Base-by-base conservation (phyloP, 805 yeast genomes). In the Candida berthetii region DNA sequence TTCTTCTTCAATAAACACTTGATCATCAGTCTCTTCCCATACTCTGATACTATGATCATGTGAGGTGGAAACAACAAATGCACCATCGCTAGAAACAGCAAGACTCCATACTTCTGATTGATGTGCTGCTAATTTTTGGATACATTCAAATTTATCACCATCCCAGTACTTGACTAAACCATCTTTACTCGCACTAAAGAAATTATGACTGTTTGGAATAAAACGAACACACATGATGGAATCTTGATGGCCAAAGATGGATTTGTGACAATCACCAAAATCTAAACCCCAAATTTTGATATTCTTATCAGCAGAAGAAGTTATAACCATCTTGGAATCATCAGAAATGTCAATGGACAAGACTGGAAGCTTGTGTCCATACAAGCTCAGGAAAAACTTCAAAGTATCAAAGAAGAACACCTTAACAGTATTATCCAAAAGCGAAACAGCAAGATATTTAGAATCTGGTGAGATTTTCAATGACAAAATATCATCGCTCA, bases 271-370 rank as follows among this genome's bases (percentile, higher is more conserved):
- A 64, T 93, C 99, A 64, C 99, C 99, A 64, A 93, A 93, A 61
- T 93, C 99, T 44, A 93, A 68, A 39, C 99, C 99, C 99, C 99
- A 93, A 43, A 93, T 85, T 65, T 95, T 89, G 58, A 93, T 86
- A 62, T 93, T 93, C 63, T 93, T 93, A 65, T 93, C 99, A 0
- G 99, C 99, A 1, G 97, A 88, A 4, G 96, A 86, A 0, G 98
- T 87, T 41, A 91, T 80, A 46, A 93, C 74, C 51, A 93, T 61
- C 62, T 93, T 91, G 31, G 91, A 81, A 61, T 93, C 99, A 51
- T 62, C 71, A 1, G 98, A 86, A 35, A 93, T 89, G 59, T 93
- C 99, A 50, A 93, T 77, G 3, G 96, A 83, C 41, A 93, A 69
- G 3, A 93, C 99, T 1, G 99, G 99, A 46, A 93, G 73, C 59